phyloP scores from a whole-genome alignment of 495 filamentous ascomycete species.

The Emericellopsis terricola region DNA sequence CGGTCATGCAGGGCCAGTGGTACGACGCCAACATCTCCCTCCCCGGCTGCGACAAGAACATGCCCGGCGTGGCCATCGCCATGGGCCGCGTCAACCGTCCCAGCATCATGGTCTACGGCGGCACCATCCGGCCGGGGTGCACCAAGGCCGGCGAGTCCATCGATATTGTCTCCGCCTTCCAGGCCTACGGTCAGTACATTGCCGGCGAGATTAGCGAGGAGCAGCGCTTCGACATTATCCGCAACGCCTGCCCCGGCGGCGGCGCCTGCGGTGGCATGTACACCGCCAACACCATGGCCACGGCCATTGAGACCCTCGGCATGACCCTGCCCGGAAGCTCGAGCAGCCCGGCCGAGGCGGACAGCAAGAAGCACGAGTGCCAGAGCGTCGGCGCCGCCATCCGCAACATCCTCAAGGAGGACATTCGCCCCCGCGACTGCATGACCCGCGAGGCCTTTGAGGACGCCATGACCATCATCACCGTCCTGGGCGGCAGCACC shows the following conservation, averaged over 20 bases:
- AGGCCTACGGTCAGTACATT: conserved; percentile 92
- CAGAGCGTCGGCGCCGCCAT: conserved; percentile 70
- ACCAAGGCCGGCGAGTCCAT: conserved; percentile 59
- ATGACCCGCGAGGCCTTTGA: conserved; percentile 85
- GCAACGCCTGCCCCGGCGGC: conserved; percentile 80
- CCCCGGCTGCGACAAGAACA: conserved; percentile 99
- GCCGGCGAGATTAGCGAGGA: conserved; percentile 82
- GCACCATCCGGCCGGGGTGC: conserved; percentile 84
- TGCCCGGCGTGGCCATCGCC: conserved; percentile 95
- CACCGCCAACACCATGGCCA: conserved; percentile 97
- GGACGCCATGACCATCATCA: conserved; percentile 90
- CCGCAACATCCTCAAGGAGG: conserved; percentile 66
- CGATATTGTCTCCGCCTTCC: conserved; percentile 94
- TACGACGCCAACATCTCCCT: conserved; percentile 97
- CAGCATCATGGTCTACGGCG: conserved; percentile 92
- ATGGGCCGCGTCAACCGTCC: conserved; percentile 93
- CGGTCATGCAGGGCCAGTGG: conserved; percentile 97
- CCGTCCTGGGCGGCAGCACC: conserved; percentile 88
- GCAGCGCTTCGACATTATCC: conserved; percentile 82
- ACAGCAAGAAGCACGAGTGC: conserved; percentile 76
- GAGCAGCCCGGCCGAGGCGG: conserved; percentile 76
- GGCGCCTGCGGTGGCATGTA: conserved; percentile 99
- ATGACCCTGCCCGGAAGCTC: conserved; percentile 91
- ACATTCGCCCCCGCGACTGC: conserved; percentile 80
- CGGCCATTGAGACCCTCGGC: conserved; percentile 89